Conservation (phyloP, 73 alveolate species). For the Urostyla sp. region DNA sequence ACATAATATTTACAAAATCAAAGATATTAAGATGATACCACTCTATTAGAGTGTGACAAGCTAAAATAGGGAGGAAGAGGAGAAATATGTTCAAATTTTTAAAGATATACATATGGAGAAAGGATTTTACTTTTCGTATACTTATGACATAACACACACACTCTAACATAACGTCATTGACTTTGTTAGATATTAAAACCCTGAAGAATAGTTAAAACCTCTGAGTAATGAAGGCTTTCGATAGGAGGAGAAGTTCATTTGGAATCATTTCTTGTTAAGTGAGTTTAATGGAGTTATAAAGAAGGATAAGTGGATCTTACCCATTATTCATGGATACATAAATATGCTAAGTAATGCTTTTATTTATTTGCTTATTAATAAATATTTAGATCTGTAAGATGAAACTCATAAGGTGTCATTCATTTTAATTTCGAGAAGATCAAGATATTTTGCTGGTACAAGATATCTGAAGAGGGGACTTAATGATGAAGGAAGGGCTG, state of each 20-base stretch:
- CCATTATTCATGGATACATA: slow-evolving; percentile 91
- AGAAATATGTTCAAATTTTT: slow-evolving; percentile 63
- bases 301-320: slow-evolving; percentile 92
- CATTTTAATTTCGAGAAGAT: slow-evolving; percentile 84
- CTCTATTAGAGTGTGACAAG: slow-evolving; percentile 14
- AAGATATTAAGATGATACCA: slow-evolving; percentile 60
- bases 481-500: slow-evolving; percentile 91
- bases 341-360: slow-evolving; percentile 59
- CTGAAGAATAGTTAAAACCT: background rate
- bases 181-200: background rate
- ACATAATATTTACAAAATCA: slow-evolving; percentile 63
- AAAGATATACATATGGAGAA: slow-evolving; percentile 70
- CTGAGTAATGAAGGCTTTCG: slow-evolving; percentile 50
- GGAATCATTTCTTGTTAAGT: slow-evolving; percentile 88
- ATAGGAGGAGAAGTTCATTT: slow-evolving; percentile 82
- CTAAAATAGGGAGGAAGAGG: slow-evolving; percentile 70
- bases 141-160: slow-evolving; percentile 84
- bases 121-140: slow-evolving; percentile 85
- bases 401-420: slow-evolving; percentile 58
- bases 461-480: slow-evolving; percentile 94
- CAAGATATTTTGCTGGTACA: slow-evolving; percentile 93
- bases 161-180: slow-evolving; percentile 78
- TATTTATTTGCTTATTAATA: background rate
- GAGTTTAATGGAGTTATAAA: slow-evolving; percentile 70
- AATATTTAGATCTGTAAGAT: slow-evolving; percentile 61